phyloP scores from a whole-genome alignment of 2,329 filamentous ascomycete genomes.

The Epichloe typhina region DNA sequence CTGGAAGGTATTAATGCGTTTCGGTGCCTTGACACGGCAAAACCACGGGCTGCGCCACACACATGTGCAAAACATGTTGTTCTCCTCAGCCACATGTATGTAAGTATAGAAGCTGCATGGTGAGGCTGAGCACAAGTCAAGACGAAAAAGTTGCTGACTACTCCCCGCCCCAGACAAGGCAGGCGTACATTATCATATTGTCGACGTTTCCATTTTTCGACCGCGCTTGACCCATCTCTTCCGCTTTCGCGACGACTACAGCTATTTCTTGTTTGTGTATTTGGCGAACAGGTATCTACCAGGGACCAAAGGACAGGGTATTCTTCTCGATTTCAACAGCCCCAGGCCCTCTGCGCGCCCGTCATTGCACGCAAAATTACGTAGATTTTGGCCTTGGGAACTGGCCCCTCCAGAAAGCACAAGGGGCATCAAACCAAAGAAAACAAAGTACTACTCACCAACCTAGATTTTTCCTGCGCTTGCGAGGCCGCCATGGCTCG shows the following conservation, averaged over 20 bases:
- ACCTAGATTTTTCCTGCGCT: slow-evolving; percentile 27
- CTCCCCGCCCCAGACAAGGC: background rate
- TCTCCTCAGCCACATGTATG: background rate
- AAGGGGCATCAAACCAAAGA: background rate
- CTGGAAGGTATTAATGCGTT: background rate
- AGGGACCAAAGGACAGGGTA: background rate
- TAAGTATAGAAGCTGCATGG: background rate
- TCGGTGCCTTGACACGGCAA: background rate
- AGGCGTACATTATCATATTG: background rate
- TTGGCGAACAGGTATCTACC: too few relatives aligned
- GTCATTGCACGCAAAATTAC: background rate
- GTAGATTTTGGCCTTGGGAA: background rate
- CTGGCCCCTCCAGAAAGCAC: background rate
- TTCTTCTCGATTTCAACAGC: background rate
- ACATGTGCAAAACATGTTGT: background rate
- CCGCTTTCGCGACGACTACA: background rate
- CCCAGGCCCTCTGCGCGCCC: background rate
- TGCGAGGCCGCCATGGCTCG: slow-evolving; percentile 42
- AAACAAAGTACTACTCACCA: slow-evolving; percentile 26
- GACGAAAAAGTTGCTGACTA: background rate
- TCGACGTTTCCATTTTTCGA: background rate
- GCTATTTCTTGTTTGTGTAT: too few relatives aligned
- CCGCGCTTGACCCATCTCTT: background rate
- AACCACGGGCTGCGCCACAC: slow-evolving; percentile 1
- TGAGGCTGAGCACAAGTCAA: background rate